These are phyloP conservation scores for Phialocephala subalpina DNA, from an alignment of 2,329 filamentous ascomycete genomes.

Conservation along the genomic window DNA sequence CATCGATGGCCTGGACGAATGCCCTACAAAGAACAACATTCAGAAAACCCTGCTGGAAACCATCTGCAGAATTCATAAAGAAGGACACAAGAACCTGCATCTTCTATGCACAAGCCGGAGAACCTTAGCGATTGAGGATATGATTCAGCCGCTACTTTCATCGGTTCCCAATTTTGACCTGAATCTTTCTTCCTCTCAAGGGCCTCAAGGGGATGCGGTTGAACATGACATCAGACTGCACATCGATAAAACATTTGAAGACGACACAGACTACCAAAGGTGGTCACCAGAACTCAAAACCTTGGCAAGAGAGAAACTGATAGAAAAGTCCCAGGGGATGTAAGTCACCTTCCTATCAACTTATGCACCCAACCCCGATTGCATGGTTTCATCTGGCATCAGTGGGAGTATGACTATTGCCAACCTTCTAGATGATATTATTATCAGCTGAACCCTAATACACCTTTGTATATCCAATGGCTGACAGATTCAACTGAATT, in stretches of 20 bases:
- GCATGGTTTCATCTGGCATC: too few relatives aligned
- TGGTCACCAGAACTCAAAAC: constrained; percentile 16
- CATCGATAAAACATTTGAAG: constrained; percentile 15
- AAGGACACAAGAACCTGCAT: constrained; percentile 6
- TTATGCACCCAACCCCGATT: too few relatives aligned
- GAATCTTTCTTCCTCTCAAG: too few relatives aligned
- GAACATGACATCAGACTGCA: constrained; percentile 14
- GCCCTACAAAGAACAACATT: neutral
- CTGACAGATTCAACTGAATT: too few relatives aligned
- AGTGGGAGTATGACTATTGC: too few relatives aligned
- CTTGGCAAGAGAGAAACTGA: constrained; percentile 3
- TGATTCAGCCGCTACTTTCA: neutral
- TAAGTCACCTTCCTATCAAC: neutral
- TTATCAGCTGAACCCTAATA: too few relatives aligned
- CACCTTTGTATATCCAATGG: too few relatives aligned
- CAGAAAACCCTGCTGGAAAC: neutral
- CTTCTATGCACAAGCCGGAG: constrained; percentile 16
- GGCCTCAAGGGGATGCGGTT: neutral
- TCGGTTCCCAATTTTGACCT: neutral
- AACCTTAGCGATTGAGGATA: constrained; percentile 2
- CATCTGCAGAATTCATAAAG: neutral
- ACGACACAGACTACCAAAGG: neutral
- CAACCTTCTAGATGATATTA: too few relatives aligned
- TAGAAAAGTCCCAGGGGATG: constrained; percentile 24
- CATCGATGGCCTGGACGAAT: constrained; percentile 31